Evolutionary conservation across 345 rosid genomes (phyloP), one percentile per base, ranked within the genome.

Genomic region (Syzygium jambos): DNA sequence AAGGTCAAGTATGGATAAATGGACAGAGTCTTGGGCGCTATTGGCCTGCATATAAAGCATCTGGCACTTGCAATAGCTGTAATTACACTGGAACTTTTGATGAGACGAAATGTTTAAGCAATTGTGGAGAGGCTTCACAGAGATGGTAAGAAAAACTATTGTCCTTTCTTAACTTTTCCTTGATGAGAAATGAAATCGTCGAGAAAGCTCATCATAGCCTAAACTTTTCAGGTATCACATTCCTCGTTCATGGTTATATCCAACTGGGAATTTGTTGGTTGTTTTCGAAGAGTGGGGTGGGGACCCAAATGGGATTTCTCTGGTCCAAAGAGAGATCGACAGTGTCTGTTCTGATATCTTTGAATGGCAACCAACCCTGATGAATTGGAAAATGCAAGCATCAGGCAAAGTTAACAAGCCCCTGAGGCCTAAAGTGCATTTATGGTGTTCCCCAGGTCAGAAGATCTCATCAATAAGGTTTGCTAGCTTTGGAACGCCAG

Each of bases 231-330:
- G 99, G 98, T 98, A 96, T 87, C 99, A 95, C 77, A 93, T 96
- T 56, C 99, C 99, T 85, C 93, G 90, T 34, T 98, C 98, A 2
- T 98, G 99, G 99, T 94, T 98, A 78, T 93, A 94, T 65, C 98
- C 99, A 77, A 93, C 89, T 5, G 98, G 96, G 59, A 98, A 98
- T 91, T 88, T 98, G 88, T 86, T 98, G 90, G 99, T 98, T 89
- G 97, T 96, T 88, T 95, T 96, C 84, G 99, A 98, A 89, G 99
- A 98, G 91, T 95, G 94, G 97, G 99, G 99, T 85, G 99, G 99
- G 87, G 95, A 98, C 56, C 99, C 99, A 0, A 95, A 94, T 49
- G 96, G 95, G 11, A 94, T 98, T 84, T 89, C 96, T 34, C 85
- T 97, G 90, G 99, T 96, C 23, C 94, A 98, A 89, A 91, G 99